Evolutionary conservation across 2,329 filamentous ascomycete genomes (phyloP), one percentile per base, ranked within the genome.

Genomic region (Cercospora zeae-maydis): DNA sequence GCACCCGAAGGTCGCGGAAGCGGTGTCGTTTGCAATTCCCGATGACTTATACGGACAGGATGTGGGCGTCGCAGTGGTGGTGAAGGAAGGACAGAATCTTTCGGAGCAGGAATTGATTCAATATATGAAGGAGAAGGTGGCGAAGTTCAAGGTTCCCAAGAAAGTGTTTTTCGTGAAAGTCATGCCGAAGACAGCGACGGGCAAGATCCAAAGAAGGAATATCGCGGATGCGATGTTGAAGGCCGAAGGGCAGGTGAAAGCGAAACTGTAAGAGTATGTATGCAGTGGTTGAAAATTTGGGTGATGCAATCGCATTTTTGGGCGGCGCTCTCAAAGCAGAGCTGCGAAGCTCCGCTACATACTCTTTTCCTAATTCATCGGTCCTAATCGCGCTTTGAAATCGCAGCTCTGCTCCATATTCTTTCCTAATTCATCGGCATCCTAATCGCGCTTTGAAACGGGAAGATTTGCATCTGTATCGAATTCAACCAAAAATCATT

Each of bases 161-260:
- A 87, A 91, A 82, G 89, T 91, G 73, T 95, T 90, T 80, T 92
- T 95, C 71, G 91, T 91, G 36, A 84, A 91, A 62, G 79, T 88
- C 67, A 96, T 96, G 86, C 91, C 91, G 66, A 96, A 96, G 63
- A 72, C 92, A 3, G 91, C 91, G n/a, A 96, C 91, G 5, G 91
- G 91, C 61, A 96, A 96, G 82, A 89, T 96, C 63, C 91, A 96
- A 78, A 82, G 91, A 65, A 84, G 90, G 66, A 91, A 93, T 71
- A 91, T 96, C n/a, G 91, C 91, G 13, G 90, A 93, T 76, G 86
- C 85, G 31, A 93, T 96, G 90, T 81, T 88, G 76, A 90, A 90
- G 81, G 56, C 63, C 8, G 37, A 39, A 11, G 47, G 53, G 8
- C 62, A 65, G 36, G 57, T 62, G 36, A 69, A 67, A 11, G 47